Evolutionary conservation across 257 asterid genomes (phyloP).

Genomic region (Scutellaria minor): DNA sequence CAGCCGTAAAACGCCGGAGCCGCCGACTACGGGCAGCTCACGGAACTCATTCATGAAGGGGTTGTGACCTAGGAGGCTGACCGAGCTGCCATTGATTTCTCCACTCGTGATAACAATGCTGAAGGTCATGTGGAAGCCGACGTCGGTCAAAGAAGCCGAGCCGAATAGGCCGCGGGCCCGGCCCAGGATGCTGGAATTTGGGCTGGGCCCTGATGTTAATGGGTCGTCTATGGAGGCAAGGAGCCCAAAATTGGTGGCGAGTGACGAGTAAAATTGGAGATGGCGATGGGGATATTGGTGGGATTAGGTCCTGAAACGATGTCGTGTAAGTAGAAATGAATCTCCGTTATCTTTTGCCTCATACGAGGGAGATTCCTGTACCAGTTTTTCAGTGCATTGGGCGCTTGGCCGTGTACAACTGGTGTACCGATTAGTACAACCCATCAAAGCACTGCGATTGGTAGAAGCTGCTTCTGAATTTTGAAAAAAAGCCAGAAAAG

Average conservation of each 20-base stretch:
- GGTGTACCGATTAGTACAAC: slow-evolving; percentile 5
- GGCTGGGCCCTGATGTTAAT: too few species aligned
- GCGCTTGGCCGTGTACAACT: not conserved
- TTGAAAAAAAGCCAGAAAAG: too few species aligned
- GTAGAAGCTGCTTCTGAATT: slow-evolving; percentile 25
- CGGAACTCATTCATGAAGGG: slow-evolving; percentile 32
- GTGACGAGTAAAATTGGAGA: slow-evolving; percentile 33
- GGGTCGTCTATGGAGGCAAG: too few species aligned
- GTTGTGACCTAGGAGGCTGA: slow-evolving; percentile 44
- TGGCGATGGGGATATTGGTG: slow-evolving; percentile 36
- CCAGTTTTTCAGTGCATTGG: slow-evolving; percentile 39
- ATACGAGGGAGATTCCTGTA: slow-evolving; percentile 35
- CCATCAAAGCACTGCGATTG: slow-evolving; percentile 12
- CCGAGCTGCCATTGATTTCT: slow-evolving; percentile 43
- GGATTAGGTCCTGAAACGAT: slow-evolving; percentile 39
- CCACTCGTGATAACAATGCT: slow-evolving; percentile 42
- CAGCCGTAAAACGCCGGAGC: slow-evolving; percentile 52
- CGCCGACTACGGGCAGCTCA: slow-evolving; percentile 56
- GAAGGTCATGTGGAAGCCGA: slow-evolving; percentile 37
- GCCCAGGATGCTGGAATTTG: too few species aligned
- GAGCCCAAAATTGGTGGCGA: slow-evolving; percentile 32
- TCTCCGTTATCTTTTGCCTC: slow-evolving; percentile 43
- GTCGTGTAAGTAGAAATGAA: slow-evolving; percentile 49
- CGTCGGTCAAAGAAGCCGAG: slow-evolving; percentile 19
- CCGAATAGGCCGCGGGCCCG: too few species aligned